Evolutionary conservation across 2,329 filamentous ascomycete genomes (phyloP).

Genomic region (Alternaria sp.): DNA sequence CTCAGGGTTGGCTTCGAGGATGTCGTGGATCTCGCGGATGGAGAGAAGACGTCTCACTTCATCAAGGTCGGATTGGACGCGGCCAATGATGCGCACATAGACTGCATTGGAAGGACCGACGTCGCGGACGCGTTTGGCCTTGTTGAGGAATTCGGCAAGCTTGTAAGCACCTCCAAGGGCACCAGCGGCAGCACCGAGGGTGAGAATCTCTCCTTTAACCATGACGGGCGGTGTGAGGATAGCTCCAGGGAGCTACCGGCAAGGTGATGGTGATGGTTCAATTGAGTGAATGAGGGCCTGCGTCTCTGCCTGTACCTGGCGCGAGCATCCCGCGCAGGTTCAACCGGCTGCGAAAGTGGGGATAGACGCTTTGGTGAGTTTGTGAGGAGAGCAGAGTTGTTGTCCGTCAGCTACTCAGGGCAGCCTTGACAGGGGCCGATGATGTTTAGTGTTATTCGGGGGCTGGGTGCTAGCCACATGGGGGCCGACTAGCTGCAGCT

Average conservation of each 20-base stretch:
- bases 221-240: constrained; percentile 33
- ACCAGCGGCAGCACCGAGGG: constrained; percentile 43
- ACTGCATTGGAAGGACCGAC: constrained; percentile 50
- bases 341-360: constrained; percentile 27
- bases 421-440: constrained; percentile 13
- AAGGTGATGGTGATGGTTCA: constrained; percentile 24
- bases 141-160: constrained; percentile 48
- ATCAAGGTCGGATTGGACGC: constrained; percentile 49
- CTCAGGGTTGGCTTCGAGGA: constrained; percentile 47
- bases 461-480: constrained; percentile 28
- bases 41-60: constrained; percentile 50
- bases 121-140: constrained; percentile 48
- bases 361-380: constrained; percentile 26
- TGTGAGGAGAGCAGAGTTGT: constrained; percentile 29
- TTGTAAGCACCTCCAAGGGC: constrained; percentile 52
- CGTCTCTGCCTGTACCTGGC: constrained; percentile 40
- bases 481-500: constrained; percentile 13
- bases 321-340: constrained; percentile 47
- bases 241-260: constrained; percentile 17
- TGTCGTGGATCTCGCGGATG: constrained; percentile 50
- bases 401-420: constrained; percentile 16
- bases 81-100: constrained; percentile 51
- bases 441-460: constrained; percentile 28
- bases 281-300: constrained; percentile 31
- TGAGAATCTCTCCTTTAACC: constrained; percentile 45